Evolutionary conservation across 495 filamentous ascomycete species (phyloP), one percentile per base, ranked within the genome.

Genomic region (Talaromyces adpressus): DNA sequence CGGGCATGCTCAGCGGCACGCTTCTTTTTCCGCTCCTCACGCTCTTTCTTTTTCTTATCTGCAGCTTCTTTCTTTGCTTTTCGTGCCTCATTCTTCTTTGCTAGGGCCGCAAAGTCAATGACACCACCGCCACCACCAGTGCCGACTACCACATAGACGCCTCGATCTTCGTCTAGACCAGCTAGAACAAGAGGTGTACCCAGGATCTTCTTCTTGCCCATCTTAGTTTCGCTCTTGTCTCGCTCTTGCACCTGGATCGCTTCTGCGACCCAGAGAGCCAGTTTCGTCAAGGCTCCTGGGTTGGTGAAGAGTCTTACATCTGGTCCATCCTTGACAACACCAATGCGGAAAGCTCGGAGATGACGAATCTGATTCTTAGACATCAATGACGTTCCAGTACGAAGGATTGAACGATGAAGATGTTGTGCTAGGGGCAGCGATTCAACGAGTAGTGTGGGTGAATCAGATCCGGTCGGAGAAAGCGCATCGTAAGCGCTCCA

Each of bases 401-500:
- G 89, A 49, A 98, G 89, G 68, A 98, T 98, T 49, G 94, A 93
- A 20, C 90, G 87, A 72, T 96, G 90, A 12, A 98, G 88, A 70
- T 89, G 84, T 71, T 96, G 90, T 9, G 94, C 94, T 2, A 87
- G 89, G 9, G 91, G 89, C 30, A 98, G 83, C n/a, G 87, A 81
- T 66, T 92, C 89, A 64, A 95, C 64, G 18, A 79, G 70, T 51
- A 75, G 67, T 29, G 73, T 75, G 23, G 75, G 77, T 1, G 73
- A 78, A 53, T 80, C 77, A 4, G 78, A 80, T 36, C 62, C 62
- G 2, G 71, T 77, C 34, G 76, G 64, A 18, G 68, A 73, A 11
- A 98, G 82, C 1, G 93, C 91, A 78, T 98, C 93, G 70, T 96
- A 97, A 25, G 93, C 93, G 58, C 88, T 86, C 90, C 91, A 98